A percentile compares a stretch with the other conserved stretches of the same genome.
Conservation (phyloP, 148 eudicot genomes). For the Simmondsia chinensis region DNA sequence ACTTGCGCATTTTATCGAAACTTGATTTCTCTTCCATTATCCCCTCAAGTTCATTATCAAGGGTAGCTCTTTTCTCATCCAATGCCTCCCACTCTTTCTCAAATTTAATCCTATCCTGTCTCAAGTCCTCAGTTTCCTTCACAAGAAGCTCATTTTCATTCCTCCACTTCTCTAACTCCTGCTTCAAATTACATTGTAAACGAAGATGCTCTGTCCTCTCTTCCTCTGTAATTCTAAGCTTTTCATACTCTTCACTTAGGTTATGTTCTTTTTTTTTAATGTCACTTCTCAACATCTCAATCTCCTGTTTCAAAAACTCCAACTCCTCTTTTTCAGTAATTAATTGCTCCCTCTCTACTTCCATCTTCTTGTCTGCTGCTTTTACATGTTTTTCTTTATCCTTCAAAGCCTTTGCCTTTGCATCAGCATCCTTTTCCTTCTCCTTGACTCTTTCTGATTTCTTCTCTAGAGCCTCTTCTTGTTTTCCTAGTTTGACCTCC, state of each 20-base stretch:
- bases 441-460: constrained; percentile 70
- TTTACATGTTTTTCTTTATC: constrained; percentile 52
- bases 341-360: constrained; percentile 34
- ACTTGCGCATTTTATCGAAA: constrained; percentile 31
- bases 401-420: constrained; percentile 37
- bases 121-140: constrained; percentile 66
- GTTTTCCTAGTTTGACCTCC: constrained; percentile 55
- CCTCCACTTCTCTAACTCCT: constrained; percentile 62
- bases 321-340: constrained; percentile 43
- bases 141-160: constrained; percentile 40
- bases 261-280: constrained; percentile 31
- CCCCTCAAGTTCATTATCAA: constrained; percentile 30
- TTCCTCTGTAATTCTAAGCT: constrained; percentile 35
- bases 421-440: constrained; percentile 63
- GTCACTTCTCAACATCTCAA: constrained; percentile 40
- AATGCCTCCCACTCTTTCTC: constrained; percentile 90
- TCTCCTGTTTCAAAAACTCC: constrained; percentile 32
- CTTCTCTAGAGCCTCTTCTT: constrained; percentile 50
- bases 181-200: constrained; percentile 44
- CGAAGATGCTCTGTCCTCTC: constrained; percentile 53
- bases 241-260: constrained; percentile 49
- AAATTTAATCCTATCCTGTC: constrained; percentile 56
- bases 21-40: constrained; percentile 36
- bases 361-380: constrained; percentile 45
- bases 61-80: constrained; percentile 56